Evolutionary conservation across 768 basidiomycete genomes (phyloP), one percentile per base, ranked within the genome.

Genomic region (Auricularia cornea): DNA sequence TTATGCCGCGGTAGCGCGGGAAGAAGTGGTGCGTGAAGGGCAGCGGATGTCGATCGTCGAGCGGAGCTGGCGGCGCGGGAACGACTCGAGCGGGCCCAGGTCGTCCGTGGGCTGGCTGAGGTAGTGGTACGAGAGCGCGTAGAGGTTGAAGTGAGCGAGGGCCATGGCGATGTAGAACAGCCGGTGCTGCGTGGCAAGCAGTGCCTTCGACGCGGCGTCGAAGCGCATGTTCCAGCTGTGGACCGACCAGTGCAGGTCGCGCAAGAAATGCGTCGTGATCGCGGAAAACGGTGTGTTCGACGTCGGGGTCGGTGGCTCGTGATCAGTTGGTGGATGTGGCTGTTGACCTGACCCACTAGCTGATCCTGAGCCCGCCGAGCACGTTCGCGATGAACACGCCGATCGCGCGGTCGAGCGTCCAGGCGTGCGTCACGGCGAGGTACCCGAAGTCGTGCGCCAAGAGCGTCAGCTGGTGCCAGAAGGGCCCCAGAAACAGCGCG

Each of bases 31-130:
- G 97, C 2, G 96, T 94, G 48, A 98, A 2, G 86, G 84, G 75
- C 97, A 98, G 65, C 90, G 84, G 52, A 99, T 93, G 74, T 99
- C 97, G 54, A 92, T 89, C 0, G 97, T 98, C n/a, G 97, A 98
- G 59, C 97, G 89, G 69, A 99, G 78, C 73, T 99, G 97, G 20
- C 97, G 88, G 68, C 92, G 88, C 3, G 89, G 84, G 78, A 98
- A 98, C 0, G 93, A 95, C 72, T 99, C 97, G 31, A 78, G 77
- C 1, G 92, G 92, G 14, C 95, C 95, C n/a, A 98, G 79, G 71
- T 98, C 96, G 8, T 80, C 89, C 2, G 94, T 95, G 11, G 96
- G 93, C 79, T 94, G 93, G 59, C 92, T 89, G 73, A 98, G 79
- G 75, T 84, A 93, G 31, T 70, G 73, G 72, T 96, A 99, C 2